phyloP scores from a whole-genome alignment of 176 grass and related monocot species.

The Zizania latifolia region DNA sequence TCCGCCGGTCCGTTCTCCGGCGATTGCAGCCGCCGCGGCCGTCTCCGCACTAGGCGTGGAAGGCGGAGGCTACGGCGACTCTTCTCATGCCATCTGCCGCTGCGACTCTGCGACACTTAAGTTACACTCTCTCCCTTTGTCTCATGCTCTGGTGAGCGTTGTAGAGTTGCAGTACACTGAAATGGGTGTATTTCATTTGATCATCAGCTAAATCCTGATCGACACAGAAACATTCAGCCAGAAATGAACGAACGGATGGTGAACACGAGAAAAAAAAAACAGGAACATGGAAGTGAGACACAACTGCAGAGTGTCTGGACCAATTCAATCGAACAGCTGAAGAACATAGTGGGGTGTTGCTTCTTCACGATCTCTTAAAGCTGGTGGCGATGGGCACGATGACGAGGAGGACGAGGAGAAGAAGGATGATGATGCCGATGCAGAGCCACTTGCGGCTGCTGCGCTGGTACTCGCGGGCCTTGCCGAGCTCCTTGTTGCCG shows the following conservation, averaged over 20 bases:
- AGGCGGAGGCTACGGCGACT: too few species aligned
- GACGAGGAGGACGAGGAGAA: constrained; percentile 61
- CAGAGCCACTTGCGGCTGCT: constrained; percentile 83
- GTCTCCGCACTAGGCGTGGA: too few species aligned
- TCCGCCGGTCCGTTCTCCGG: too few species aligned
- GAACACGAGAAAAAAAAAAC: constrained; percentile 24
- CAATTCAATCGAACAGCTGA: not conserved
- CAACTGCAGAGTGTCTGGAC: constrained; percentile 32
- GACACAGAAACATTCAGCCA: constrained; percentile 27
- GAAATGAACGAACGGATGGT: constrained; percentile 14
- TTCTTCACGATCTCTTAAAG: constrained; percentile 45
- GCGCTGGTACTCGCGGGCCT: constrained; percentile 66
- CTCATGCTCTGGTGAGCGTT: too few species aligned
- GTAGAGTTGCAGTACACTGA: too few species aligned
- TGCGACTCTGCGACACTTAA: too few species aligned
- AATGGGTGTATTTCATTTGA: constrained; percentile 13
- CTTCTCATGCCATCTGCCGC: too few species aligned
- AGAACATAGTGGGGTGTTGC: not conserved
- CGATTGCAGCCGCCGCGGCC: too few species aligned
- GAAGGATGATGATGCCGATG: constrained; percentile 72
- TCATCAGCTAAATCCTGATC: constrained; percentile 43
- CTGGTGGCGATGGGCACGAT: constrained; percentile 73
- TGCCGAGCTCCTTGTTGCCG: constrained; percentile 71
- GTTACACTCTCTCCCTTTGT: too few species aligned
- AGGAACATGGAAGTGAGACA: constrained; percentile 40